These are phyloP conservation scores for Mycosphaerella arachidis DNA, from an alignment of 2,329 filamentous ascomycete genomes.

Conservation along the genomic window DNA sequence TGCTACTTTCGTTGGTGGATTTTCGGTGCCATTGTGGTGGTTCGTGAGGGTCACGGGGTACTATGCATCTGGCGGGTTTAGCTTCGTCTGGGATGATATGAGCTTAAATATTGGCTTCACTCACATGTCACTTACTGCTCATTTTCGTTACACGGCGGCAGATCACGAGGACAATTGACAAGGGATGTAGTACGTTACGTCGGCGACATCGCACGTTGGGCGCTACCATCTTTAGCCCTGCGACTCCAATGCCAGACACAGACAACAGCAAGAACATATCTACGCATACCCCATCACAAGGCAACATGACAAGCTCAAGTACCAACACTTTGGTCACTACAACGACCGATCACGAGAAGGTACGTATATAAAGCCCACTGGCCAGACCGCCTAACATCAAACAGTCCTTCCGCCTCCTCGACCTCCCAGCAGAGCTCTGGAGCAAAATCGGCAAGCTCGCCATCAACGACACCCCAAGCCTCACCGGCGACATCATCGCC, in stretches of 20 bases:
- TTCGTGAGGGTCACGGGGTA: not conserved
- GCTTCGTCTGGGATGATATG: not conserved
- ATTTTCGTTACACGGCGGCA: not conserved
- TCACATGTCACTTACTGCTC: not conserved
- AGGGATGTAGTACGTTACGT: not conserved
- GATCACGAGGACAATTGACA: not conserved
- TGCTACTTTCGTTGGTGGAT: not conserved
- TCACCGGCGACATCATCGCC: not conserved
- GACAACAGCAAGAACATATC: not conserved
- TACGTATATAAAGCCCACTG: too few species aligned
- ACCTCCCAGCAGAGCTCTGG: constrained; percentile 8
- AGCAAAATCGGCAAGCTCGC: constrained; percentile 4
- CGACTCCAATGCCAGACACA: not conserved
- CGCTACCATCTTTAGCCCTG: not conserved
- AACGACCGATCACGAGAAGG: not conserved
- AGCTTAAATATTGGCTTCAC: not conserved
- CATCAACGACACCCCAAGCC: not conserved
- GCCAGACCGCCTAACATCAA: not conserved
- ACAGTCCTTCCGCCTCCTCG: constrained; percentile 3
- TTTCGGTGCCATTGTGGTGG: not conserved
- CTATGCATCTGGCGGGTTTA: not conserved
- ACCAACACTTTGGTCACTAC: constrained; percentile 6
- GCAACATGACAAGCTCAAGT: not conserved
- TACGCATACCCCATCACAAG: not conserved
- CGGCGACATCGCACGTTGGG: not conserved